These are phyloP conservation scores for Closterium sp. DNA, from an alignment of 139 green algal species.

Conservation along the genomic window DNA sequence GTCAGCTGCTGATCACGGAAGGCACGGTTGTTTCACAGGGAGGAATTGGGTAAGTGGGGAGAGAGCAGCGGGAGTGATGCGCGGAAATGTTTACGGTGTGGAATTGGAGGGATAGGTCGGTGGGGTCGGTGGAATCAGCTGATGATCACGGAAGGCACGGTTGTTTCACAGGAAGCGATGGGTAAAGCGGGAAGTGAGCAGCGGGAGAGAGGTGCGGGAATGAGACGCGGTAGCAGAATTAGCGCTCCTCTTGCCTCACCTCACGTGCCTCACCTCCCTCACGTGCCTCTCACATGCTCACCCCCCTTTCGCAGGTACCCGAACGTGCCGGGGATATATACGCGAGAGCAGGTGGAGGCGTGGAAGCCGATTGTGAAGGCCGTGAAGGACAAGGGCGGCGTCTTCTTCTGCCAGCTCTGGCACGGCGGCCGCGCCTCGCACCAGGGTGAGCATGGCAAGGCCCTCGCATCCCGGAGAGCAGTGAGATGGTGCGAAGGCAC, in stretches of 20 bases:
- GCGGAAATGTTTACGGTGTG: too few relatives aligned
- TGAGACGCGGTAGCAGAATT: too few relatives aligned
- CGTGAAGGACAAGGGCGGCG: slow-evolving; percentile 69
- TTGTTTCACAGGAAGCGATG: slow-evolving; percentile 38
- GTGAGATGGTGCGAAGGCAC: too few relatives aligned
- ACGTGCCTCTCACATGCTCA: too few relatives aligned
- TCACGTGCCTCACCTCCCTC: too few relatives aligned
- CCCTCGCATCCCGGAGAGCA: too few relatives aligned
- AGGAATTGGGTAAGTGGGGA: too few relatives aligned
- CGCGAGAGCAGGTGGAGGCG: slow-evolving; percentile 71
- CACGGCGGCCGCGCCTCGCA: slow-evolving; percentile 66
- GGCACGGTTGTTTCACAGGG: slow-evolving; percentile 53
- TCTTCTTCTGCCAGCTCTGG: slow-evolving; percentile 82
- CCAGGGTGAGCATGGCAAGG: slow-evolving; percentile 2
- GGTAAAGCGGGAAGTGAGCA: not conserved
- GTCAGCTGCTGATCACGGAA: slow-evolving; percentile 71
- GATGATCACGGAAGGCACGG: slow-evolving; percentile 67
- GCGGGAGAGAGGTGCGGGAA: too few relatives aligned
- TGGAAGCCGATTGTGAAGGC: slow-evolving; percentile 79
- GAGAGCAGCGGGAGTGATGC: too few relatives aligned
- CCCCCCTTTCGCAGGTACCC: slow-evolving; percentile 55
- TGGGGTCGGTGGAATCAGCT: too few relatives aligned
- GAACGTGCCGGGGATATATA: slow-evolving; percentile 70
- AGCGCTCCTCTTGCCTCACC: too few relatives aligned
- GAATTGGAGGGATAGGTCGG: too few relatives aligned